These are phyloP conservation scores for Symbiotaphrina buchneri DNA, from an alignment of 495 filamentous ascomycete species.

Conservation along the genomic window DNA sequence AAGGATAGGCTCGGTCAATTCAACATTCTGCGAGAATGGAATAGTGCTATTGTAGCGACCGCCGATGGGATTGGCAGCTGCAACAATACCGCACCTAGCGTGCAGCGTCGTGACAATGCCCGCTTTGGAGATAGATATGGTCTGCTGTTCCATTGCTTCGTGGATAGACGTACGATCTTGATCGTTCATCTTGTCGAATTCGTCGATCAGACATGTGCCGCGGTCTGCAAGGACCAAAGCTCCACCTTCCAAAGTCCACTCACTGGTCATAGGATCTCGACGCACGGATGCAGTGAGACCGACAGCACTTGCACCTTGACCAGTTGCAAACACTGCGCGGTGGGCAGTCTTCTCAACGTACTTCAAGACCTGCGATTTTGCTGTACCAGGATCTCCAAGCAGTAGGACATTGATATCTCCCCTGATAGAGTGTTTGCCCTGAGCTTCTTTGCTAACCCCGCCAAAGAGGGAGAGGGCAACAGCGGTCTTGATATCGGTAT, in stretches of 20 bases:
- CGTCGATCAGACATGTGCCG: conserved; percentile 92
- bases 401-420: conserved; percentile 97
- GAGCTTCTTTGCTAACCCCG: conserved; percentile 75
- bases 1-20: conserved; percentile 90
- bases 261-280: conserved; percentile 81
- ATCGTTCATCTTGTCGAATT: conserved; percentile 99
- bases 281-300: conserved; percentile 95
- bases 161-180: conserved; percentile 90
- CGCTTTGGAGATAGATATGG: conserved; percentile 98
- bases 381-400: conserved; percentile 93
- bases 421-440: conserved; percentile 73
- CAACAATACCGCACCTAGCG: conserved; percentile 92
- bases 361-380: conserved; percentile 95
- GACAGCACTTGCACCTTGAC: conserved; percentile 91
- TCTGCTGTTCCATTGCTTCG: conserved; percentile 99
- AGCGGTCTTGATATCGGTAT: conserved; percentile 93
- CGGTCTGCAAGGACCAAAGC: conserved; percentile 89
- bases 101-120: conserved; percentile 97
- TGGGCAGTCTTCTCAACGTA: conserved; percentile 97
- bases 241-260: conserved; percentile 97
- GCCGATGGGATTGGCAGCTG: conserved; percentile 89
- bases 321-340: conserved; percentile 91
- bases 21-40: conserved; percentile 87
- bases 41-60: conserved; percentile 94
- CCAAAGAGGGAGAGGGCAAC: conserved; percentile 88